A percentile compares a stretch with the other conserved stretches of the same genome.
Conservation (phyloP, 495 filamentous ascomycete species). For the Aspergillus campestris region DNA sequence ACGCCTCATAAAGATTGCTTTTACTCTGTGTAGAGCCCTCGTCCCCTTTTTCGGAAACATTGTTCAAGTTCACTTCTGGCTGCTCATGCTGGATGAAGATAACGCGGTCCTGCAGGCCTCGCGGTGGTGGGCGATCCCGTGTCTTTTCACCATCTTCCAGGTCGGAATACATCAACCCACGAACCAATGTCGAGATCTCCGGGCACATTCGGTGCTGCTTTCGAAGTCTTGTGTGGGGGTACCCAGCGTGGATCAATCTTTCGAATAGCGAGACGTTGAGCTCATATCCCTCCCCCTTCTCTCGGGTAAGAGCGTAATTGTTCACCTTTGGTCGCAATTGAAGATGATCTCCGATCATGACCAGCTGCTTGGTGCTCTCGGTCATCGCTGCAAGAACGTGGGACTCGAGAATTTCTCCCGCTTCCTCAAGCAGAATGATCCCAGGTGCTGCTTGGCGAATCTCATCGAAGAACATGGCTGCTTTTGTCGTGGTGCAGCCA, state of each 20-base stretch:
- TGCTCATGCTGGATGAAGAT: conserved; percentile 59
- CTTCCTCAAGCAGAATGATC: conserved; percentile 59
- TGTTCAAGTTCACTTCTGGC: conserved; percentile 32
- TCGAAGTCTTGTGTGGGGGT: conserved; percentile 45
- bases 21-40: conserved; percentile 41
- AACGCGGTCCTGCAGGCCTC: conserved; percentile 53
- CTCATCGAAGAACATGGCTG: conserved; percentile 51
- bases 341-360: conserved; percentile 72
- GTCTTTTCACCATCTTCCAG: conserved; percentile 53
- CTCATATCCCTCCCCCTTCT: conserved; percentile 60
- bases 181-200: conserved; percentile 57
- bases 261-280: conserved; percentile 70
- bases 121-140: conserved; percentile 34
- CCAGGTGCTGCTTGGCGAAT: conserved; percentile 33
- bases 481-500: conserved; percentile 67
- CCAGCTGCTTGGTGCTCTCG: conserved; percentile 52
- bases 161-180: conserved; percentile 54
- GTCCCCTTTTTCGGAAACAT: conserved; percentile 45
- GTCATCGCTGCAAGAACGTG: conserved; percentile 59
- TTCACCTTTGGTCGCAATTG: conserved; percentile 68
- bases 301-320: conserved; percentile 54
- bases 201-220: conserved; percentile 67
- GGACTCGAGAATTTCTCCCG: conserved; percentile 69
- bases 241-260: conserved; percentile 48
- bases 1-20: conserved; percentile 58